Percentiles rank a stretch among this genome's conserved stretches.
phyloP scores from a whole-genome alignment of 768 basidiomycete genomes.

The Mycena metata region DNA sequence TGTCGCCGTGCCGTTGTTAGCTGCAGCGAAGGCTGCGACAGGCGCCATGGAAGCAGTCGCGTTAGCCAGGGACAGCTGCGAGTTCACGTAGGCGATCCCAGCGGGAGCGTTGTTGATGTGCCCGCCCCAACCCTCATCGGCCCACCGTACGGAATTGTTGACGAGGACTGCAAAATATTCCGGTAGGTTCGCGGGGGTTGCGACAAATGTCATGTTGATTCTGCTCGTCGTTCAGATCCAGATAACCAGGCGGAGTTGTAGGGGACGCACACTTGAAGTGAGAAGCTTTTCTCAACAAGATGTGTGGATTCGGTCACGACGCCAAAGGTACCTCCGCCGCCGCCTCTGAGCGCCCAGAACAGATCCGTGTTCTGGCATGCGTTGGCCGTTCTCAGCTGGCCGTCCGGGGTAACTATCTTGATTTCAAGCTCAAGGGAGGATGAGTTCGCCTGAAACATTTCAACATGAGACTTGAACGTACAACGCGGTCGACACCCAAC shows the following conservation, averaged over 20 bases:
- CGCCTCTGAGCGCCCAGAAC: constrained; percentile 60
- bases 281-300: constrained; percentile 8
- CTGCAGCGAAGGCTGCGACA: not conserved
- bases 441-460: not conserved
- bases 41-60: constrained; percentile 14
- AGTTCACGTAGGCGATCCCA: constrained; percentile 21
- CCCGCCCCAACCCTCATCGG: constrained; percentile 28
- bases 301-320: constrained; percentile 30
- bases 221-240: not conserved
- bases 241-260: not conserved
- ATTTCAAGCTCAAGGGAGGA: constrained; percentile 42
- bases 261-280: constrained; percentile 26
- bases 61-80: constrained; percentile 12
- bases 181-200: not conserved
- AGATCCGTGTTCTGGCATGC: constrained; percentile 55
- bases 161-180: constrained; percentile 21
- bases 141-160: constrained; percentile 22
- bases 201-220: constrained; percentile 21
- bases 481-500: constrained; percentile 44
- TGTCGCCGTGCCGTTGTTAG: constrained; percentile 6
- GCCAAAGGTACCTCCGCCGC: constrained; percentile 54
- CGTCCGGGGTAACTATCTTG: constrained; percentile 58
- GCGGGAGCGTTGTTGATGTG: constrained; percentile 15
- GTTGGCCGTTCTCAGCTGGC: constrained; percentile 52
- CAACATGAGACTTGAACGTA: not conserved